Conservation (phyloP, 768 basidiomycete species). For the Pulveroboletus frians region DNA sequence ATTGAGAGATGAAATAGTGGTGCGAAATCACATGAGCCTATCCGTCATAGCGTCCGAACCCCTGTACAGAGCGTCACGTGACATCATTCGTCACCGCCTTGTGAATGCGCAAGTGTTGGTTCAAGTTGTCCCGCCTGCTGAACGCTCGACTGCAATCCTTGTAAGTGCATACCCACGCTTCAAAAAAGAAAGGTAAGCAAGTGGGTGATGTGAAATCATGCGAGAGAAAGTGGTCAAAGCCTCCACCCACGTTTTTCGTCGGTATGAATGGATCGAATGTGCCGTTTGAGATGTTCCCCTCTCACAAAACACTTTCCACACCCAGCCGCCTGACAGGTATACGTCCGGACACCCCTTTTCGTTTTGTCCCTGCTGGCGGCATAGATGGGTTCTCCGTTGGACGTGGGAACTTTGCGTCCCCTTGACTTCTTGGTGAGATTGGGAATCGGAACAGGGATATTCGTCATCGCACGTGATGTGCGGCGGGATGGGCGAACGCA, state of each 20-base stretch:
- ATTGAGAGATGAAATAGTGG: slow-evolving; percentile 10
- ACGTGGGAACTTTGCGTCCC: slow-evolving; percentile 45
- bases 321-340: slow-evolving; percentile 61
- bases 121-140: slow-evolving; percentile 71
- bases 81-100: slow-evolving; percentile 14
- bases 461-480: slow-evolving; percentile 19
- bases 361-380: slow-evolving; percentile 29
- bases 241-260: slow-evolving; percentile 72
- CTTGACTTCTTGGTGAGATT: slow-evolving; percentile 47
- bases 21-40: not conserved
- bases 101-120: slow-evolving; percentile 69
- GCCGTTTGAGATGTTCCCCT: slow-evolving; percentile 77
- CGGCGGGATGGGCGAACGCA: slow-evolving; percentile 20
- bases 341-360: slow-evolving; percentile 40
- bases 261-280: slow-evolving; percentile 76
- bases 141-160: slow-evolving; percentile 66
- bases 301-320: slow-evolving; percentile 79
- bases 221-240: not conserved
- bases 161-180: slow-evolving; percentile 43
- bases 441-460: slow-evolving; percentile 42
- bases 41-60: not conserved
- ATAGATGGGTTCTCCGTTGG: slow-evolving; percentile 18
- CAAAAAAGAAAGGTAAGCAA: not conserved
- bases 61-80: not conserved
- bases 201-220: not conserved